These are phyloP conservation scores for Aureobasidium uvarum DNA, from an alignment of 2,329 filamentous ascomycete genomes.

Conservation along the genomic window DNA sequence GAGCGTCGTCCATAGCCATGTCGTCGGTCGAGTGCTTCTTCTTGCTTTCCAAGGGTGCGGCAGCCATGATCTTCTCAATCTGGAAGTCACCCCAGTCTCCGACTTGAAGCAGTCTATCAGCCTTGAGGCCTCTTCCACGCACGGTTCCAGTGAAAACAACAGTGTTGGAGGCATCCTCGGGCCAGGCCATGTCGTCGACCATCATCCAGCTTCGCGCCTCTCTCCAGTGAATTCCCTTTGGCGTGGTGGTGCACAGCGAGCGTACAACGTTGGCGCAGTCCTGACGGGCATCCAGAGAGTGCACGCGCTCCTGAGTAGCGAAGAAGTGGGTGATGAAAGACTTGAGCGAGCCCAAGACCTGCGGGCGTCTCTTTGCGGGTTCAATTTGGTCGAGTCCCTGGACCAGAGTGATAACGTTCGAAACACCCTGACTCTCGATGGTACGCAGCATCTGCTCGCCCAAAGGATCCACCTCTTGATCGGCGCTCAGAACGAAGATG, in stretches of 20 bases:
- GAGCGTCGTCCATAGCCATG: constrained; percentile 66
- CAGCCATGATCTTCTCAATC: constrained; percentile 81
- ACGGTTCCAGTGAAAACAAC: constrained; percentile 72
- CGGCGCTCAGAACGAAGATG: constrained; percentile 76
- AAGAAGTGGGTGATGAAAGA: constrained; percentile 96
- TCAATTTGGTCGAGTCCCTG: constrained; percentile 70
- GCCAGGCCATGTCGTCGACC: constrained; percentile 76
- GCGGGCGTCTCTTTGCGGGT: constrained; percentile 71
- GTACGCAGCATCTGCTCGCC: constrained; percentile 83
- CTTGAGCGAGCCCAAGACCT: constrained; percentile 78
- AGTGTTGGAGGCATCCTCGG: constrained; percentile 48
- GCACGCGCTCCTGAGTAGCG: constrained; percentile 85
- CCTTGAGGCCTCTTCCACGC: constrained; percentile 81
- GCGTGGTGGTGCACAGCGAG: constrained; percentile 84
- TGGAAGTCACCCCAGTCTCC: constrained; percentile 95
- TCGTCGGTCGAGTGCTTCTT: constrained; percentile 56
- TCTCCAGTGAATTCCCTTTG: constrained; percentile 93
- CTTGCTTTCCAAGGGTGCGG: constrained; percentile 61
- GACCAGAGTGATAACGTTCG: constrained; percentile 83
- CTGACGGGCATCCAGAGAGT: constrained; percentile 81
- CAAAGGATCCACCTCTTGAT: constrained; percentile 77
- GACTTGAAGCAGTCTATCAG: constrained; percentile 84
- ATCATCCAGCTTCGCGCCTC: constrained; percentile 96
- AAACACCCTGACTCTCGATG: constrained; percentile 91
- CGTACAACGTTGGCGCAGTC: constrained; percentile 90